Conservation (phyloP, 1,284 basidiomycete species). For the Rhodofomes roseus region DNA sequence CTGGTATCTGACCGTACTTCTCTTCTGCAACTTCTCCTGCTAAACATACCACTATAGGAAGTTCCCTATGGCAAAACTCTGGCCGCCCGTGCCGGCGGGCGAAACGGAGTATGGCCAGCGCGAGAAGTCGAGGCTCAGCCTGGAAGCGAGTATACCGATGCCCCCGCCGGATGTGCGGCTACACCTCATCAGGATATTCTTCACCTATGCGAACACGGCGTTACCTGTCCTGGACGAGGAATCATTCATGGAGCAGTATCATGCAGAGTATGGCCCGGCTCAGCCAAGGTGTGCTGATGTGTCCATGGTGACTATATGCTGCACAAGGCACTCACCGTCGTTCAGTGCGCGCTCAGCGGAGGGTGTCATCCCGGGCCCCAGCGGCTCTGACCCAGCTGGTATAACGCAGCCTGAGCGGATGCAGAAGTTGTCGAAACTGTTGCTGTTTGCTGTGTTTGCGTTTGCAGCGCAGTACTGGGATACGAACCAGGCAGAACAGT, state of each 20-base stretch:
- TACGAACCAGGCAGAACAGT: slow-evolving; percentile 41
- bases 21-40: not conserved
- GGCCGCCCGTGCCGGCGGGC: slow-evolving; percentile 10
- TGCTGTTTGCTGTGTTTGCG: slow-evolving; percentile 77
- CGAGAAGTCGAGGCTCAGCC: slow-evolving; percentile 32
- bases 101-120: not conserved
- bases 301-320: too few relatives aligned
- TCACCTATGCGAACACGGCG: slow-evolving; percentile 75
- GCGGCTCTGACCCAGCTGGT: not conserved
- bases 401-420: slow-evolving; percentile 28
- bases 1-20: slow-evolving; percentile 44
- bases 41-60: slow-evolving; percentile 43
- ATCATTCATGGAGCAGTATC: slow-evolving; percentile 66
- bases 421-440: slow-evolving; percentile 66
- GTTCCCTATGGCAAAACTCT: slow-evolving; percentile 59
- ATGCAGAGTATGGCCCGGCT: slow-evolving; percentile 48
- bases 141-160: slow-evolving; percentile 31
- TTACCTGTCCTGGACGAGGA: slow-evolving; percentile 73
- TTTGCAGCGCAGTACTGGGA: slow-evolving; percentile 72
- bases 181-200: slow-evolving; percentile 69
- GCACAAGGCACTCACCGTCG: too few relatives aligned
- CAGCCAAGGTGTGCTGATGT: too few relatives aligned
- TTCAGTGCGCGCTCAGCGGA: not conserved
- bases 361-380: not conserved
- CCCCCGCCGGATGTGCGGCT: slow-evolving; percentile 62